Base-by-base conservation (phyloP, 2,329 filamentous ascomycete genomes). In the Microdochium paspali region DNA sequence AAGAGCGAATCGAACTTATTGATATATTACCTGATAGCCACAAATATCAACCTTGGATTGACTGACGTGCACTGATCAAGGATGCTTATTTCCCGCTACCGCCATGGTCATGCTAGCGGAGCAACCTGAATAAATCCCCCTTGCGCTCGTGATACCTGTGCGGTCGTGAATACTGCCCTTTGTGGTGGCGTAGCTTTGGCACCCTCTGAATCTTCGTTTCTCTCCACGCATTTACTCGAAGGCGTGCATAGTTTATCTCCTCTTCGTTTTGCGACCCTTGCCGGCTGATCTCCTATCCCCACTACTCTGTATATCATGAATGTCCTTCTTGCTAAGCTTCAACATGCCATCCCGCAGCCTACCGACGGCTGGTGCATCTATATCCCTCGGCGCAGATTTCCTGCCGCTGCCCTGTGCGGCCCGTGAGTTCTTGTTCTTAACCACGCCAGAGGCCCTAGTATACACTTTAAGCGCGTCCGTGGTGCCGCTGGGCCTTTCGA, bases 291-390 rank as follows among this genome's bases (percentile, higher is more conserved):
- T 40, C 3, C 35, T n/a, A 6, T 40, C 35, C n/a, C 35, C 35
- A 21, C 35, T 40, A 12, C 35, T 44, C 42, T 44, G 23, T 6
- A 44, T 44, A 24, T 44, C 42, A 26, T 26, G 18, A 26, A 44
- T 26, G 23, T 44, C 42, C 42, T 44, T 44, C 42, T 44, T 44
- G 23, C 42, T 44, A 18, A 44, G 42, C 42, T 44, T 44, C 23
- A 44, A 24, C 42, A 62, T 57, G 0, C 90, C 90, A 3, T 87
- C 85, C 52, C 74, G 80, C 62, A 96, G 84, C 62, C 76, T 87
- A 0, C 93, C 93, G 12, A 97, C 80, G 2, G 78, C 82, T 1
- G 91, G 89, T 25, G 80, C 81, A 52, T 87, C 88, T 69, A 53
- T 80, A 72, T 66, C 77, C 68, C 61, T 63, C 18, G 23, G 7